A percentile compares a stretch with the other conserved stretches of the same genome.
phyloP scores from a whole-genome alignment of 1,139 yeast genomes.

The Saccharomyces uvarum region DNA sequence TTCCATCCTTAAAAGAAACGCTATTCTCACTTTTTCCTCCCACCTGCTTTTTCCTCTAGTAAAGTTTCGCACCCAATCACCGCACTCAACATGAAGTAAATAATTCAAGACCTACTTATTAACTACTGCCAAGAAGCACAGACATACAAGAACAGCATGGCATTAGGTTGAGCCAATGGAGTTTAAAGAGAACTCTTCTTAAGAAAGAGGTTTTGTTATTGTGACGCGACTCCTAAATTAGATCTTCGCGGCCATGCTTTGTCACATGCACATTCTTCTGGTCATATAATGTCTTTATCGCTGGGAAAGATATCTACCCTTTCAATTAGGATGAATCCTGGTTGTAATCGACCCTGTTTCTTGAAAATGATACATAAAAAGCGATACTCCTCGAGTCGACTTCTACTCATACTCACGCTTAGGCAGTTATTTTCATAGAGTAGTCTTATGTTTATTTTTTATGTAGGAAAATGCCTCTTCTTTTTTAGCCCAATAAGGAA shows the following conservation, averaged over 20 bases:
- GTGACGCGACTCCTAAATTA: neutral
- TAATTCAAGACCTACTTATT: neutral
- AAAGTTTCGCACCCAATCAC: too few species aligned
- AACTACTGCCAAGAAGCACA: neutral
- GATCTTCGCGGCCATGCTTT: neutral
- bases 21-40: too few species aligned
- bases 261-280: neutral
- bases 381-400: neutral
- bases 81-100: neutral
- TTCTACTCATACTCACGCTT: neutral
- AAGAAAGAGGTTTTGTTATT: neutral
- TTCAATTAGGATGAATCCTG: neutral
- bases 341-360: neutral
- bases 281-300: neutral
- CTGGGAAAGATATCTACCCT: neutral
- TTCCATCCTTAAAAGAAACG: too few species aligned
- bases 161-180: neutral
- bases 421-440: neutral
- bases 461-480: too few species aligned
- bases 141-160: neutral
- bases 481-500: too few species aligned
- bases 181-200: neutral
- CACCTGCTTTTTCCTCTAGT: too few species aligned
- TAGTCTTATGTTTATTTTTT: too few species aligned
- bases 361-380: neutral